Percentiles rank a stretch among this genome's conserved stretches.
These are phyloP conservation scores for Tetrapyrgos nigripes DNA, from an alignment of 1,284 basidiomycete species.

Conservation along the genomic window DNA sequence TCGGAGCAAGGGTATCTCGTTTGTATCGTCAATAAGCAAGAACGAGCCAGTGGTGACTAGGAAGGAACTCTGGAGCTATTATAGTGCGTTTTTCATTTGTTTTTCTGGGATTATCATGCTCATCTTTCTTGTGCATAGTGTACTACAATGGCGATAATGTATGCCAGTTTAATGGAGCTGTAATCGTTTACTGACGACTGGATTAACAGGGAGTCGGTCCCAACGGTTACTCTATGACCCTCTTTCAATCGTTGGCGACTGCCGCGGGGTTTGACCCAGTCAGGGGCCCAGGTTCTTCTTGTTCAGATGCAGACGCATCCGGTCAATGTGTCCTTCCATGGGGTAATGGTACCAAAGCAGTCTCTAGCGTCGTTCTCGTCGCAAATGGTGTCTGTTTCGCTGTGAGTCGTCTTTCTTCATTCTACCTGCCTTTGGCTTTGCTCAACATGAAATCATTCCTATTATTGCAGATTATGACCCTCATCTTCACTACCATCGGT, in stretches of 20 bases:
- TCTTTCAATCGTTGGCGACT: constrained; percentile 76
- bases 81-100: constrained; percentile 48
- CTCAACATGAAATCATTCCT: not conserved
- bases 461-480: constrained; percentile 82
- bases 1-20: constrained; percentile 20
- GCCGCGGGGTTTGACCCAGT: constrained; percentile 73
- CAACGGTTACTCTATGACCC: constrained; percentile 65
- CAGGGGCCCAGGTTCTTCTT: constrained; percentile 70
- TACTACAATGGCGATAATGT: constrained; percentile 80
- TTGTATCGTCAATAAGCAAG: constrained; percentile 44
- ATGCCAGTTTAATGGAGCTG: constrained; percentile 21
- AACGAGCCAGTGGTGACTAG: constrained; percentile 65
- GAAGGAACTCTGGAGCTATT: constrained; percentile 76
- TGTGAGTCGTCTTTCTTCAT: constrained; percentile 41
- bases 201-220: constrained; percentile 63
- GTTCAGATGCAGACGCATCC: constrained; percentile 56
- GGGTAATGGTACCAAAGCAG: constrained; percentile 63
- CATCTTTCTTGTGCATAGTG: constrained; percentile 43
- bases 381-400: constrained; percentile 82
- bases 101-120: not conserved
- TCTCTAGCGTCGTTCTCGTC: constrained; percentile 77
- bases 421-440: not conserved
- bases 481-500: constrained; percentile 83
- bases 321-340: constrained; percentile 79
- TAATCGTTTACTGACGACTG: constrained; percentile 1